Base-by-base conservation (phyloP, 1,284 basidiomycete genomes). In the Ceratobasidium papillatum region DNA sequence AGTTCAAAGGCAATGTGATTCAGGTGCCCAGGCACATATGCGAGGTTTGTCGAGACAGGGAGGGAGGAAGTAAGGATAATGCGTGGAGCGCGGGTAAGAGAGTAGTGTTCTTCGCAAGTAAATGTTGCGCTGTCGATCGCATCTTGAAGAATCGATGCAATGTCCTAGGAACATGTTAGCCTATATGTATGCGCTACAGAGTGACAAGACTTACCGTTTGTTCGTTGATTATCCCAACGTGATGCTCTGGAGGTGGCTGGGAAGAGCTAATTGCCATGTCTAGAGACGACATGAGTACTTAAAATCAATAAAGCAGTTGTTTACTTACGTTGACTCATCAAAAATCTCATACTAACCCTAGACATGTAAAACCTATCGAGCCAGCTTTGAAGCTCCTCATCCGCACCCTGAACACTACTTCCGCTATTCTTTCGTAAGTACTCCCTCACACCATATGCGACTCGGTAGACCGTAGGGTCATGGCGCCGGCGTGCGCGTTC, bases 341-440 rank as follows among this genome's bases (percentile, higher is more conserved):
- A 72, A 41, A 72, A 72, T 22, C 68, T 59, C 68, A 72, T 72
- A 45, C 68, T 72, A 34, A 72, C 30, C 30, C 68, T 72, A 25
- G 68, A 72, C 54, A 72, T 59, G 36, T 72, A 72, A 49, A 72
- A 72, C 54, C 68, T 30, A 32, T 72, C 68, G 41, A 72, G 56
- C 68, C 68, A 72, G 56, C 61, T 72, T 32, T 72, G 68, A n/a
- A 72, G 56, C 43, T 72, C 43, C 45, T 72, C 68, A 59, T 72
- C 68, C 43, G 68, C 68, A 49, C 68, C 68, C 43, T 72, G 68
- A 19, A 56, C 51, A n/a, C 68, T 45, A 36, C n/a, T 72, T 19
- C 68, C 68, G 8, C 68, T 56, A 14, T 14, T 25, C 41, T 49
- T 59, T 22, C 68, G 54, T 56, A 72, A 36, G 36, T 59, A 72